Percentiles rank a stretch among this genome's conserved stretches.
phyloP scores from a whole-genome alignment of 1,139 yeast species.

The Yamadazyma dushanensis region DNA sequence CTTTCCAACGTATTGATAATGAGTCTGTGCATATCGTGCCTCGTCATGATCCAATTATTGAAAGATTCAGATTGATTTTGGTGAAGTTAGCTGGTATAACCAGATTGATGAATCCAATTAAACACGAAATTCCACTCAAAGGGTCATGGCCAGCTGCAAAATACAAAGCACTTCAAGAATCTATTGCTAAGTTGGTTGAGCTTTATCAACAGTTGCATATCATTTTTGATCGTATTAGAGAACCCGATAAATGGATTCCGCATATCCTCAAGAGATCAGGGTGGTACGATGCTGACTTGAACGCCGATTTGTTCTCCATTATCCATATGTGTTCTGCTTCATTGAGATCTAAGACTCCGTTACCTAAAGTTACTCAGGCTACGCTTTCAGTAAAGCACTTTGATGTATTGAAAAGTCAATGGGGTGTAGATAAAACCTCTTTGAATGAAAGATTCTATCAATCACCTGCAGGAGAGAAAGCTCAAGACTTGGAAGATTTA shows the following conservation, averaged over 20 bases:
- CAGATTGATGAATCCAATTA: slow-evolving; percentile 27
- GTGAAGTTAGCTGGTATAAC: slow-evolving; percentile 24
- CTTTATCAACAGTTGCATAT: slow-evolving; percentile 27
- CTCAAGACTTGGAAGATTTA: slow-evolving; percentile 8
- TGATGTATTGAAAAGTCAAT: slow-evolving; percentile 28
- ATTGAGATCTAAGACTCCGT: slow-evolving; percentile 23
- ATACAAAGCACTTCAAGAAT: slow-evolving; percentile 24
- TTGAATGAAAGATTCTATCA: slow-evolving; percentile 29
- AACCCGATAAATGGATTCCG: slow-evolving; percentile 30
- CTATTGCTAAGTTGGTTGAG: slow-evolving; percentile 30
- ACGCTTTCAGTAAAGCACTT: slow-evolving; percentile 33
- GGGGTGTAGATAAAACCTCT: slow-evolving; percentile 29
- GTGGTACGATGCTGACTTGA: slow-evolving; percentile 30
- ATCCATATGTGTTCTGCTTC: slow-evolving; percentile 37
- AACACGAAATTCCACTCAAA: slow-evolving; percentile 31
- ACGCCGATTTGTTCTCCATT: slow-evolving; percentile 32
- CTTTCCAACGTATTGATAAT: slow-evolving; percentile 22
- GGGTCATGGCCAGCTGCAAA: slow-evolving; percentile 39
- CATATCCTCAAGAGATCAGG: slow-evolving; percentile 30
- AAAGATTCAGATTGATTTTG: slow-evolving; percentile 25
- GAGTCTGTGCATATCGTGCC: slow-evolving; percentile 21
- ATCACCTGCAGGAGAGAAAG: slow-evolving; percentile 5
- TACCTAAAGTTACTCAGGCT: slow-evolving; percentile 37
- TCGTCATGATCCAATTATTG: slow-evolving; percentile 26
- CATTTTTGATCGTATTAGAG: slow-evolving; percentile 27